These are phyloP conservation scores for Tanacetum coccineum DNA, from an alignment of 129 eudicot genomes.

Conservation along the genomic window DNA sequence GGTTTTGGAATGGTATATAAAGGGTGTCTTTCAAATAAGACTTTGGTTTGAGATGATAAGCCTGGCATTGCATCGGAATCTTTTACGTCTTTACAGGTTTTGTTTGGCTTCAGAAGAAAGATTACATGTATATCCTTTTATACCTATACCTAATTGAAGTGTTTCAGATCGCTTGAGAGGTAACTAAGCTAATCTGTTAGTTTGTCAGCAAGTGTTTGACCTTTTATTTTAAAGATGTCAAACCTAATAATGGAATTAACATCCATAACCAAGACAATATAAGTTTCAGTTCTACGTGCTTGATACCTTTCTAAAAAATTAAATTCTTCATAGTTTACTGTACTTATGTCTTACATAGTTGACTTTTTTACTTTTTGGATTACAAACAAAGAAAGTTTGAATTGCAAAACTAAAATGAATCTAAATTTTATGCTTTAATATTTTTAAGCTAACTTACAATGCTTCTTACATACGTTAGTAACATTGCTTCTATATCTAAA, in stretches of 20 bases:
- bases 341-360: too few relatives aligned
- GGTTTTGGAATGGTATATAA: too few relatives aligned
- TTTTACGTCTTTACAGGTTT: slow-evolving; percentile 79
- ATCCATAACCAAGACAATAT: neutral
- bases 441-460: too few relatives aligned
- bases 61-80: slow-evolving; percentile 88
- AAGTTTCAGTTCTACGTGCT: neutral
- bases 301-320: neutral
- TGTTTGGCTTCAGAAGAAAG: slow-evolving; percentile 89
- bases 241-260: neutral
- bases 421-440: too few relatives aligned
- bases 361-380: too few relatives aligned
- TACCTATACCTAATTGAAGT: slow-evolving; percentile 95
- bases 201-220: slow-evolving; percentile 9
- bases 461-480: neutral
- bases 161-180: slow-evolving; percentile 97
- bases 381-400: too few relatives aligned
- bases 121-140: slow-evolving; percentile 90
- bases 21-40: slow-evolving; percentile 71
- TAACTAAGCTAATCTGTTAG: slow-evolving; percentile 18
- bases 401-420: too few relatives aligned
- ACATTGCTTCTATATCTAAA: too few relatives aligned
- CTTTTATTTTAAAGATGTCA: slow-evolving; percentile 18
- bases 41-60: slow-evolving; percentile 94
- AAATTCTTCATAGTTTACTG: neutral